Base-by-base conservation (phyloP, 768 basidiomycete species). In the Leccinum subgranulosum region DNA sequence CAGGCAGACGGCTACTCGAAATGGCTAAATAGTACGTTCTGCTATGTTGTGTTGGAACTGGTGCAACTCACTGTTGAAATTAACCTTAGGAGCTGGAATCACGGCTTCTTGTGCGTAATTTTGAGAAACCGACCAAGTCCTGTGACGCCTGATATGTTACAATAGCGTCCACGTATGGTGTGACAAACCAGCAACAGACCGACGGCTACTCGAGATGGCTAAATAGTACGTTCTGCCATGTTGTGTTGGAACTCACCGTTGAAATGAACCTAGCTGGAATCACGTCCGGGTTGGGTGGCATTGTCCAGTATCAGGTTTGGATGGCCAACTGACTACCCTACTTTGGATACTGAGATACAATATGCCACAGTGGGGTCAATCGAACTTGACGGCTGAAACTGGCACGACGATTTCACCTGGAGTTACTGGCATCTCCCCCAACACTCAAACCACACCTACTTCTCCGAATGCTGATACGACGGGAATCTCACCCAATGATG, bases 401-500 rank as follows among this genome's bases (percentile, higher is more conserved):
- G 84, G 84, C 39, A 81, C 83, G 10, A 70, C 75, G 1, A 75
- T 86, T 50, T 69, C 72, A 27, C 59, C 71, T 25, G 62, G 51
- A 23, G 55, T 67, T 31, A 67, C 71, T 9, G 69, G 68, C 9
- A 66, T 69, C 28, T 68, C 68, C 8, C 65, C 76, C 0, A 60
- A 63, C 27, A 60, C 64, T 17, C 70, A 67, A 46, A 71, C 73
- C 7, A 80, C 76, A 1, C 62, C 69, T 7, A 61, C 66, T 25
- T 70, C 72, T 33, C 58, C 69, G 6, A 70, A 56, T 27, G 64
- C 64, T 15, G 69, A 70, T 43, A 69, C 70, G 19, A 79, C 79
- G 5, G 83, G 82, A 7, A 53, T 75, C n/a, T 83, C 84, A 3
- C 86, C 86, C 27, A 83, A 85, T 55, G 86, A 88, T 70, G 86